Conservation (phyloP, 2,329 filamentous ascomycete species). For the Whalleya microplaca region DNA sequence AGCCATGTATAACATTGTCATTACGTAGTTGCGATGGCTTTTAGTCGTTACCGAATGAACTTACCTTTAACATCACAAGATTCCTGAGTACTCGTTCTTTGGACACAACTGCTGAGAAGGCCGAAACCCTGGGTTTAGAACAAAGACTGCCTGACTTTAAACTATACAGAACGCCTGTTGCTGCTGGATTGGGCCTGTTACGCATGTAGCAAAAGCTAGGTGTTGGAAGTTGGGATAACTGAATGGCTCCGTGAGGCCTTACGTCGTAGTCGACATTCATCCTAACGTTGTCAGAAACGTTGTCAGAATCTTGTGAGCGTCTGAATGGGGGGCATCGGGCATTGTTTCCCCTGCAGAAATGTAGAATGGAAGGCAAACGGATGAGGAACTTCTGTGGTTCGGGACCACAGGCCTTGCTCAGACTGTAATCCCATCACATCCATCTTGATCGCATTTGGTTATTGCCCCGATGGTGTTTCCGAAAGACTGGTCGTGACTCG, state of each 20-base stretch:
- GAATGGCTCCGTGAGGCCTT: background rate
- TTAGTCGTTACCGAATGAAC: background rate
- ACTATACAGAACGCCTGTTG: background rate
- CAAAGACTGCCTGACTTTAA: background rate
- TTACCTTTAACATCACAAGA: background rate
- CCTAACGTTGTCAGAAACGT: background rate
- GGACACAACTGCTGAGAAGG: background rate
- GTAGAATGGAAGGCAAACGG: constrained; percentile 17
- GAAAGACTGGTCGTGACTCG: constrained; percentile 13
- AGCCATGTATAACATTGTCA: background rate
- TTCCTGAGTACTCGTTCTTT: background rate
- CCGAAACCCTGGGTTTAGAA: background rate
- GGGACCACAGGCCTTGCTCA: constrained; percentile 25
- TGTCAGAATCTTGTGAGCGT: background rate
- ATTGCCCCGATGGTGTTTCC: constrained; percentile 22
- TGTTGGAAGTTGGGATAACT: background rate
- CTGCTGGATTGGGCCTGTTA: background rate
- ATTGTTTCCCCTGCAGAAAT: constrained; percentile 7
- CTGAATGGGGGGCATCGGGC: constrained; percentile 13
- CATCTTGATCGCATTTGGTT: constrained; percentile 24
- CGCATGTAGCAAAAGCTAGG: background rate
- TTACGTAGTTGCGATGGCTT: background rate
- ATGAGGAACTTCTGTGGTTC: constrained; percentile 26
- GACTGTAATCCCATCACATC: constrained; percentile 26
- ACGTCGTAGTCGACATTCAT: background rate